A percentile compares a stretch with the other conserved stretches of the same genome.
Conservation (phyloP, 768 basidiomycete genomes). For the Leucogyrophana mollusca region DNA sequence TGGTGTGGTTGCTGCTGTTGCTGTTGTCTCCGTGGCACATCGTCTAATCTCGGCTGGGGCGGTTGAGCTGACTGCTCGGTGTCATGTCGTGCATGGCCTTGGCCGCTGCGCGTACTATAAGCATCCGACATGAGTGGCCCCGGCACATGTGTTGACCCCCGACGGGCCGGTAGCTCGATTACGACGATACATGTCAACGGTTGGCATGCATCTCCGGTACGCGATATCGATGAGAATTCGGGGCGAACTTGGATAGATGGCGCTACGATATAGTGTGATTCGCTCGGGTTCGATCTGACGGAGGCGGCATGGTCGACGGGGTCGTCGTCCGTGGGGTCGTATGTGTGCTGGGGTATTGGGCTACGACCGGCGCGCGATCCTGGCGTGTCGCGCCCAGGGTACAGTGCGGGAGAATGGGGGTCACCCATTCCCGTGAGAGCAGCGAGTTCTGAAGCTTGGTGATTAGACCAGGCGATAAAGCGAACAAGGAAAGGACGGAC, state of each 20-base stretch:
- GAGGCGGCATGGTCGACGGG: constrained; percentile 63
- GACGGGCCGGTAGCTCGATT: constrained; percentile 86
- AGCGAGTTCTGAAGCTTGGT: constrained; percentile 71
- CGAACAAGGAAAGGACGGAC: constrained; percentile 44
- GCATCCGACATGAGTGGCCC: constrained; percentile 52
- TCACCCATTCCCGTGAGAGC: constrained; percentile 89
- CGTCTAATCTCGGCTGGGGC: constrained; percentile 8
- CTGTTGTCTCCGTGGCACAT: background rate
- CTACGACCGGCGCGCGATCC: constrained; percentile 33
- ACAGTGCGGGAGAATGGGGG: constrained; percentile 50
- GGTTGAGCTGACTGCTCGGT: constrained; percentile 14
- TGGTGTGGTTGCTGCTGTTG: constrained; percentile 10
- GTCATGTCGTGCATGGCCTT: constrained; percentile 21
- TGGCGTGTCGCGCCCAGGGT: constrained; percentile 64
- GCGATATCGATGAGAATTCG: constrained; percentile 82
- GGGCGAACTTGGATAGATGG: constrained; percentile 93
- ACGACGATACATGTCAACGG: constrained; percentile 92
- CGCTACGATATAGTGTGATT: constrained; percentile 75
- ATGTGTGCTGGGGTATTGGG: constrained; percentile 37
- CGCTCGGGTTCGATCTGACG: constrained; percentile 44
- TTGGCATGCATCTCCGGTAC: constrained; percentile 68
- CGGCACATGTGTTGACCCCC: constrained; percentile 49
- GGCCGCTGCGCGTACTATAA: constrained; percentile 32
- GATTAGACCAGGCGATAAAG: constrained; percentile 6
- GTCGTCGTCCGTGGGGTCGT: constrained; percentile 84